phyloP scores from a whole-genome alignment of 1,139 yeast species.

The Williopsis jadinii region DNA sequence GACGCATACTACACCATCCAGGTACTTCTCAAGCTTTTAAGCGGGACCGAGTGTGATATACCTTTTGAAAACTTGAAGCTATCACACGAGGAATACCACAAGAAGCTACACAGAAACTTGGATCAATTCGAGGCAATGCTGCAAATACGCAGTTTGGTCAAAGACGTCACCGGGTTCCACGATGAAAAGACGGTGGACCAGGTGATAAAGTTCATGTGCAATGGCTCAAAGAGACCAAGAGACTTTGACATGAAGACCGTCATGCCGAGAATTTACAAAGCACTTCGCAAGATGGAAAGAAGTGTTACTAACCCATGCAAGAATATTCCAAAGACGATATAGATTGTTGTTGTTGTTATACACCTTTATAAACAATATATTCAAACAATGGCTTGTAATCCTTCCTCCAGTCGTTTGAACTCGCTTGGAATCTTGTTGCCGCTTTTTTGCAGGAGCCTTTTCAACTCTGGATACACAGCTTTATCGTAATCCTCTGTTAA shows the following conservation, averaged over 20 bases:
- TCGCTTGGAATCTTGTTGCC: constrained; percentile 18
- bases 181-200: neutral
- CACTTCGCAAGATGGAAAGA: neutral
- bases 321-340: no score
- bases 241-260: neutral
- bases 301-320: no score
- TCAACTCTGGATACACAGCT: constrained; percentile 15
- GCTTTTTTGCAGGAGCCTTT: constrained; percentile 15
- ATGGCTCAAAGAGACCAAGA: neutral
- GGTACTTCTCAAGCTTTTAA: constrained; percentile 5
- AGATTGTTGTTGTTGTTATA: no score
- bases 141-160: neutral
- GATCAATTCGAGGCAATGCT: neutral
- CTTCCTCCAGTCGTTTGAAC: constrained; percentile 10
- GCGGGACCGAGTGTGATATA: constrained; percentile 1
- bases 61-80: constrained; percentile 1
- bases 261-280: neutral
- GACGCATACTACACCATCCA: constrained; percentile 11
- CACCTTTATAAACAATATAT: neutral
- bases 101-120: neutral
- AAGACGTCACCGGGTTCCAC: neutral
- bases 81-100: constrained; percentile 2
- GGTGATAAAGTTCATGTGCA: neutral
- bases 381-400: constrained; percentile 6
- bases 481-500: constrained; percentile 51